These are phyloP conservation scores for Mucor plumbeus DNA, from an alignment of 371 early-diverging fungal genomes.

Conservation along the genomic window DNA sequence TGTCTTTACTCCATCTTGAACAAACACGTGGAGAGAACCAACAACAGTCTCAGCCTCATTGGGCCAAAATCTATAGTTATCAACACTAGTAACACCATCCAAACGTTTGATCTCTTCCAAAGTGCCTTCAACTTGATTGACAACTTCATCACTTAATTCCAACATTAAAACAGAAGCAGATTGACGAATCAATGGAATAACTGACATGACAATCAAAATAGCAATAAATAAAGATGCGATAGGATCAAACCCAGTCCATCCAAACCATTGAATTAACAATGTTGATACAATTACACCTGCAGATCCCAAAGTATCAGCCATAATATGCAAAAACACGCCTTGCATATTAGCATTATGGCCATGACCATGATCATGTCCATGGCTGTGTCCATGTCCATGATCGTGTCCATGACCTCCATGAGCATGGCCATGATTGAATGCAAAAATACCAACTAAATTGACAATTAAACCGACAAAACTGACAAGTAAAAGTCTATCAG, in stretches of 20 bases:
- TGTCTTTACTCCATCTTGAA: conserved; percentile 32
- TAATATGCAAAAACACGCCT: conserved; percentile 93
- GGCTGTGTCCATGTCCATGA: conserved; percentile 61
- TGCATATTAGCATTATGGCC: conserved; percentile 76
- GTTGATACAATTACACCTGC: conserved; percentile 95
- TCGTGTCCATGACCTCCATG: conserved; percentile 75
- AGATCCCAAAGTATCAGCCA: conserved; percentile 96
- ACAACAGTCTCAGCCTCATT: conserved; percentile 64
- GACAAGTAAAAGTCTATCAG: conserved; percentile 82
- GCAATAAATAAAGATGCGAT: conserved; percentile 93
- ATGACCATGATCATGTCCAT: conserved; percentile 54
- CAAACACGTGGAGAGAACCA: conserved; percentile 64
- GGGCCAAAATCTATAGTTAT: conserved; percentile 65
- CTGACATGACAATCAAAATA: conserved; percentile 81
- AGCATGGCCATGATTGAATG: conserved; percentile 86
- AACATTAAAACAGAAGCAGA: conserved; percentile 70
- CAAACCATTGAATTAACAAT: conserved; percentile 83
- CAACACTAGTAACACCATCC: conserved; percentile 51
- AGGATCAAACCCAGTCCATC: conserved; percentile 97
- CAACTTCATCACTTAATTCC: conserved; percentile 52
- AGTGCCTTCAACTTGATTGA: conserved; percentile 58
- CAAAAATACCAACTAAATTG: conserved; percentile 91
- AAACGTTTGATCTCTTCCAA: conserved; percentile 53
- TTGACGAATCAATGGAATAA: conserved; percentile 82
- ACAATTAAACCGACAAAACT: conserved; percentile 91